Base-by-base conservation (phyloP, 257 asterid species). In the Solanum lycopersicoides region DNA sequence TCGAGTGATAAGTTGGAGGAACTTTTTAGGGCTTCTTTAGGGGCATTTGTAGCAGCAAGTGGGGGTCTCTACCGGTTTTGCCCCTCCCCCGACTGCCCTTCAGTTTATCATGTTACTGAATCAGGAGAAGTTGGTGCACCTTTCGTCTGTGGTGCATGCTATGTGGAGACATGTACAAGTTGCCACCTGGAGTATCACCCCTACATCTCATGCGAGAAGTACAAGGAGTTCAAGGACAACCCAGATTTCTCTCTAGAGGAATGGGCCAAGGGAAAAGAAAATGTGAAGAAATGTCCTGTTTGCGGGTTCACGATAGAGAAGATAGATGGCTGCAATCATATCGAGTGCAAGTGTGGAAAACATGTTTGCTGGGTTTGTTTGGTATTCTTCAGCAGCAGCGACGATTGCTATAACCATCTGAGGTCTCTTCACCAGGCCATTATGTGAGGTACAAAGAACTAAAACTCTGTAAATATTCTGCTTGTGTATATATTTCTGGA, bases 41-140 rank as follows among this genome's bases (percentile, higher is more conserved):
- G 92, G 30, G 92, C 98, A 8, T 94, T 89, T 41, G 96, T 97
- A 87, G 94, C 96, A 21, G 95, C 87, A 23, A 95, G 98, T 83
- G 92, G 91, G 25, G 98, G 98, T 12, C 20, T 60, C 28, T 95
- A 91, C 92, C 87, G 95, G 89, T 97, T 95, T 88, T 97, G 99
- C 84, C 99, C 99, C 6, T 95, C 98, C 2, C 98, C 98, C 0
- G 99, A 97, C 82, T 97, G 99, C 83, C 98, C 99, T 25, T 93
- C 97, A 1, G 94, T 97, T 41, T 97, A 95, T 86, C 79, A 89
- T 1, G 98, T 91, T 66, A 89, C 92, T 0, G 93, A 86, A 66
- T 87, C 93, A 14, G 91, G 87, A 6, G 84, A 56, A 20, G 41
- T 87, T 6, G 89, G 89, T 11, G 71, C 83, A 0, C 93, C 89